phyloP scores from a whole-genome alignment of 2,329 filamentous ascomycete genomes.

The Pezicula rhizophila region DNA sequence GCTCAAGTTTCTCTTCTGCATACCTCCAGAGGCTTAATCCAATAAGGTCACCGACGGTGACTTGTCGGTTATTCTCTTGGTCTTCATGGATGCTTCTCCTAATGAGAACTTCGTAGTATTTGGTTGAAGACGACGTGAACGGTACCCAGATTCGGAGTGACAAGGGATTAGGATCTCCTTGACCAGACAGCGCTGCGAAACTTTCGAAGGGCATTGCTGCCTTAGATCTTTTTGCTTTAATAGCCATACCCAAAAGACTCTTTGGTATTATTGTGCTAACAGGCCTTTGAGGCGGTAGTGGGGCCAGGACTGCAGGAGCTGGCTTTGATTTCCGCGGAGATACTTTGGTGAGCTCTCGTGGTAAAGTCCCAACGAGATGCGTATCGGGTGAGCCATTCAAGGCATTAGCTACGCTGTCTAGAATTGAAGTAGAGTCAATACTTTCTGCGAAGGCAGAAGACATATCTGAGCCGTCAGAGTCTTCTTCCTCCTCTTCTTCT shows the following conservation, averaged over 20 bases:
- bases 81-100: conserved; percentile 64
- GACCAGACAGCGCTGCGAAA: conserved; percentile 70
- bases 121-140: conserved; percentile 58
- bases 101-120: conserved; percentile 67
- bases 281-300: conserved; percentile 63
- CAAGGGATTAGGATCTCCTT: conserved; percentile 71
- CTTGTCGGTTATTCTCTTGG: conserved; percentile 52
- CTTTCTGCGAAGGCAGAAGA: conserved; percentile 61
- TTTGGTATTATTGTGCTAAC: conserved; percentile 63
- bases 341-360: conserved; percentile 48
- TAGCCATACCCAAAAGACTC: conserved; percentile 64
- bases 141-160: conserved; percentile 73
- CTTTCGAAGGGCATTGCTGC: conserved; percentile 67
- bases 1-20: conserved; percentile 68
- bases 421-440: conserved; percentile 65
- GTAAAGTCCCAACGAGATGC: conserved; percentile 58
- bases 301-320: conserved; percentile 51
- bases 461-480: conserved; percentile 56
- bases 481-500: conserved; percentile 48
- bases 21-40: conserved; percentile 75
- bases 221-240: conserved; percentile 67
- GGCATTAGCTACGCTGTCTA: conserved; percentile 57
- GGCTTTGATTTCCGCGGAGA: conserved; percentile 60
- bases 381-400: conserved; percentile 47
- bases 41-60: conserved; percentile 75